Base-by-base conservation (phyloP, 768 basidiomycete species). In the Boletus bicolor region DNA sequence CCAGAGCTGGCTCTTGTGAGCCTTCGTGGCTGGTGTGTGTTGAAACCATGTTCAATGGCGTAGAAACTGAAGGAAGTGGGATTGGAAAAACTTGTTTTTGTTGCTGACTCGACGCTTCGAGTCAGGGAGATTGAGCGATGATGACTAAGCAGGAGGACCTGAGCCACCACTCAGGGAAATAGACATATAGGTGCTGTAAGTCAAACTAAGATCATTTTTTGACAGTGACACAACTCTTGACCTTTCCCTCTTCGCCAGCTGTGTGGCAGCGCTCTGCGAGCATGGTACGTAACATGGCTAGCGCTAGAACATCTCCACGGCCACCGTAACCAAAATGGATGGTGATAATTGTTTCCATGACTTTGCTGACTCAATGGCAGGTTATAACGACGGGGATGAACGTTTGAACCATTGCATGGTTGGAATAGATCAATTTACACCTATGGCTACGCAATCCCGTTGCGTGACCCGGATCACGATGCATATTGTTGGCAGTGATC, bases 1-100 rank as follows among this genome's bases (percentile, higher is more conserved):
- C 79, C 42, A 83, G 82, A 8, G 89, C 79, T 17, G 89, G 89
- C 56, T 75, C 62, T 58, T 66, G 69, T 12, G 70, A 72, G 19
- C 70, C 67, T 61, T 71, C 70, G 49, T 72, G 69, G 47, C 71
- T 71, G 37, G 58, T 10, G 36, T 71, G 69, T 6, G 65, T 12
- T 53, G 71, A 72, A 30, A 71, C 70, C 70, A 71, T 71, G 42
- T 49, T 55, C 47, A 10, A 30, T 30, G 50, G 50, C 44, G 44
- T 28, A 51, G 41, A 36, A 44, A 44, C 47, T 2, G 47, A n/a
- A 47, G 38, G 14, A 39, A 26, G 56, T 55, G 39, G 54, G 38
- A 30, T 24, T 56, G 49, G 41, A 51, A 30, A 53, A 56, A 54
- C 48, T 44, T 34, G 56, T 37, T n/a, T 49, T 58, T 49, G 56